A percentile compares a stretch with the other conserved stretches of the same genome.
Conservation (phyloP, 129 eudicot species). For the Erigeron canadensis region DNA sequence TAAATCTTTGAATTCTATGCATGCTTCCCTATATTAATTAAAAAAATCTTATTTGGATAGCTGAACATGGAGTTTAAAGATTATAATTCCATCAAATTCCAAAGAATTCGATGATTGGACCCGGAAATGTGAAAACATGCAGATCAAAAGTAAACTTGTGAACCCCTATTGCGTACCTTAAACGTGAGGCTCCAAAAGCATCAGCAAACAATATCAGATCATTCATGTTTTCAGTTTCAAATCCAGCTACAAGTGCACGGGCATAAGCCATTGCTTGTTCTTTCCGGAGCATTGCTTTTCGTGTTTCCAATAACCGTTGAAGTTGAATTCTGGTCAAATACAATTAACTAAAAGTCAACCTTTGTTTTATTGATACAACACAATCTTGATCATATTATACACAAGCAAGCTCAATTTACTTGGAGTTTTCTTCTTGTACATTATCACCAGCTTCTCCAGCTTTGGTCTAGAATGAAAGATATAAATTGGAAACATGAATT, state of each 20-base stretch:
- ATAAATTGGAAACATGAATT: constrained; percentile 11
- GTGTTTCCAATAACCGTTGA: constrained; percentile 78
- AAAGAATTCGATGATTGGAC: constrained; percentile 1
- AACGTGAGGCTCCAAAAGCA: constrained; percentile 82
- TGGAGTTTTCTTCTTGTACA: constrained; percentile 70
- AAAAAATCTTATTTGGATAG: neutral
- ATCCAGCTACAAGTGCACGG: constrained; percentile 95
- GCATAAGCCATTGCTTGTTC: constrained; percentile 99
- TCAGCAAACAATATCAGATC: constrained; percentile 78
- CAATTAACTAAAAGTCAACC: constrained; percentile 32
- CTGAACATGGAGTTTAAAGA: constrained; percentile 2
- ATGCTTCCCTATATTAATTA: constrained; percentile 62
- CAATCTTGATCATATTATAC: constrained; percentile 7
- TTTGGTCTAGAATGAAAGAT: constrained; percentile 40
- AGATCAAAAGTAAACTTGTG: constrained; percentile 8
- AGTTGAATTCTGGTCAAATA: constrained; percentile 63
- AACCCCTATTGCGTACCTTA: constrained; percentile 48
- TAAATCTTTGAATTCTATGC: constrained; percentile 71
- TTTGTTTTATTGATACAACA: neutral
- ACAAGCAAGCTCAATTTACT: constrained; percentile 44
- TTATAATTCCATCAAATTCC: neutral
- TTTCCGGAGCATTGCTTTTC: constrained; percentile 82
- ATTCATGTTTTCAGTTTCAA: constrained; percentile 65
- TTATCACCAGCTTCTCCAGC: constrained; percentile 47
- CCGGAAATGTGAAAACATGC: neutral